Evolutionary conservation across 352 stramenopile species (phyloP).

Genomic region (Blastocystis sp.): DNA sequence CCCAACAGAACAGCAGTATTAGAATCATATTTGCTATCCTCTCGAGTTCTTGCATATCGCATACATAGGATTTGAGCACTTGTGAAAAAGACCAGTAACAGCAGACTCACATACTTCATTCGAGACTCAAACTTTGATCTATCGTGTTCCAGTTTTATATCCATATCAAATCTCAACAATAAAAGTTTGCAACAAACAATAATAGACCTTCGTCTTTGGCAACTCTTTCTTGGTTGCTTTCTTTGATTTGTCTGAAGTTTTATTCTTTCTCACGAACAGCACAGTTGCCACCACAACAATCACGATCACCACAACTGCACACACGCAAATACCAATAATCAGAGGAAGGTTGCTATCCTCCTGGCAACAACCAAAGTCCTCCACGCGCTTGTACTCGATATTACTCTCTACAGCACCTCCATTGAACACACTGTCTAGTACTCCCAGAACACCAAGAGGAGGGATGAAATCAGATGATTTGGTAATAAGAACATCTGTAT

Average conservation of each 20-base stretch:
- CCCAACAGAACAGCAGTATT: constrained; percentile 74
- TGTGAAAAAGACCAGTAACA: constrained; percentile 69
- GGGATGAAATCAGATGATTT: not conserved
- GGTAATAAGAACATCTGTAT: constrained; percentile 28
- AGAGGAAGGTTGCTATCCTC: not conserved
- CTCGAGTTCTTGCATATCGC: constrained; percentile 65
- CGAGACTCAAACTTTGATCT: constrained; percentile 34
- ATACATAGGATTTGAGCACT: constrained; percentile 68
- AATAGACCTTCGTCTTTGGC: too few species aligned
- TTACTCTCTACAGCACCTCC: not conserved
- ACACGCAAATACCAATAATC: constrained; percentile 1
- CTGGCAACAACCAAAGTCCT: constrained; percentile 44
- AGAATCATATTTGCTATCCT: constrained; percentile 70
- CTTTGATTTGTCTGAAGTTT: too few species aligned
- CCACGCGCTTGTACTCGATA: not conserved
- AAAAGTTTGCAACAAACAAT: too few species aligned
- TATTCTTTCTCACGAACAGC: not conserved
- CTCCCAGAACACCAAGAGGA: not conserved
- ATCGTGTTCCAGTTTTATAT: not conserved
- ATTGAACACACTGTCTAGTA: not conserved
- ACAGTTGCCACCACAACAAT: not conserved
- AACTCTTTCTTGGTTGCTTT: too few species aligned
- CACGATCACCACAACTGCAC: constrained; percentile 24
- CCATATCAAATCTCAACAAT: too few species aligned
- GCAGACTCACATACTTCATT: constrained; percentile 65